Evolutionary conservation across 2,329 filamentous ascomycete species (phyloP).

Genomic region (Aspergillus ibericus): DNA sequence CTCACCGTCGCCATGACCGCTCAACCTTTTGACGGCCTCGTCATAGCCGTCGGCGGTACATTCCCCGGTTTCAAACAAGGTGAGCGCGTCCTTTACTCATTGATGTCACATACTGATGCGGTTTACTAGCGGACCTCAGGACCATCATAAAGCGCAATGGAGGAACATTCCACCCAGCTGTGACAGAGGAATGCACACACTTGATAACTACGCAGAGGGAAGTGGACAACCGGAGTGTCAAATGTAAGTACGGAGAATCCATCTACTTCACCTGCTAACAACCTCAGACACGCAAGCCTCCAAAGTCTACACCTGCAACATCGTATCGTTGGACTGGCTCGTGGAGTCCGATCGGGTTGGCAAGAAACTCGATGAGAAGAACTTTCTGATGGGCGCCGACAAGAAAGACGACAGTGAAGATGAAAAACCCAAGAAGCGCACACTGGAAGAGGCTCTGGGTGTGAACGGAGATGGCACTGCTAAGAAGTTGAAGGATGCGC

Average conservation of each 20-base stretch:
- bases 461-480: conserved; percentile 22
- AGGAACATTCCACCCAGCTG: conserved; percentile 32
- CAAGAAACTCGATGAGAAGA: conserved; percentile 41
- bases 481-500: conserved; percentile 47
- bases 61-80: conserved; percentile 58
- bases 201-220: conserved; percentile 40
- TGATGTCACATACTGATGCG: conserved; percentile 1
- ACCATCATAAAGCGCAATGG: conserved; percentile 34
- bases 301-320: conserved; percentile 48
- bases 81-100: conserved; percentile 16
- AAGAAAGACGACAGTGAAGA: conserved; percentile 21
- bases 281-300: conserved; percentile 46
- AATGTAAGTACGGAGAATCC: conserved; percentile 38
- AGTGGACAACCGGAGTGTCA: conserved; percentile 35
- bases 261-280: conserved; percentile 40
- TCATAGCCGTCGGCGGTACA: conserved; percentile 61
- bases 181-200: conserved; percentile 39
- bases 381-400: conserved; percentile 34
- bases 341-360: conserved; percentile 52
- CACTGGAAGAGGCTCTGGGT: conserved; percentile 17
- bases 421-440: conserved; percentile 34
- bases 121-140: conserved; percentile 14
- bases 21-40: conserved; percentile 28
- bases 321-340: conserved; percentile 65
- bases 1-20: conserved; percentile 8